These are phyloP conservation scores for Angomonas ambiguus DNA, from an alignment of 208 protist species.

Conservation along the genomic window DNA sequence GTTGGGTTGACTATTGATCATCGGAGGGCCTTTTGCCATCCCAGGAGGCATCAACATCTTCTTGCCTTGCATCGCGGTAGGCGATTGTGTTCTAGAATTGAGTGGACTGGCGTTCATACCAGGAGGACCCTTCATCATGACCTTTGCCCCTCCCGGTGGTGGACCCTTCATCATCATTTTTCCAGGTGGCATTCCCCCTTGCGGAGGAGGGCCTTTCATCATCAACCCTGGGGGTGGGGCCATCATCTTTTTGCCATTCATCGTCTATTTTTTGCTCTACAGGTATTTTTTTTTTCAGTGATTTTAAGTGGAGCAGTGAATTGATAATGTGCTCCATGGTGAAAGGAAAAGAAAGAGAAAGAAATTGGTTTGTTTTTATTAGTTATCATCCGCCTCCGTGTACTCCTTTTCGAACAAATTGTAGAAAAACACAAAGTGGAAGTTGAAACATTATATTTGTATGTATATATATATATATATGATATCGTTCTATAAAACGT, in stretches of 20 bases:
- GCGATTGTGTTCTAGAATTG: background rate
- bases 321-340: no score
- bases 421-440: no score
- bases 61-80: constrained; percentile 2
- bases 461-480: background rate
- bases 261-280: background rate
- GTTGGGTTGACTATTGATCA: no score
- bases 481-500: background rate
- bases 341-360: constrained; percentile 16
- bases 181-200: background rate
- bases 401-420: background rate
- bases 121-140: constrained; percentile 5
- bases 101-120: background rate
- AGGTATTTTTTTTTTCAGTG: background rate
- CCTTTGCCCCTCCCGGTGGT: background rate
- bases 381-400: background rate
- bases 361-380: background rate
- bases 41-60: constrained; percentile 1
- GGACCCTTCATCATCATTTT: constrained; percentile 11
- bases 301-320: background rate
- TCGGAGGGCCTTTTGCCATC: constrained; percentile 9
- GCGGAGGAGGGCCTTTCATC: background rate
- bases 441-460: no score
- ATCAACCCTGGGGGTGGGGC: constrained; percentile 8
- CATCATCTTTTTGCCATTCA: constrained; percentile 18